Base-by-base conservation (phyloP, 768 basidiomycete species). In the Lactarius vividus region DNA sequence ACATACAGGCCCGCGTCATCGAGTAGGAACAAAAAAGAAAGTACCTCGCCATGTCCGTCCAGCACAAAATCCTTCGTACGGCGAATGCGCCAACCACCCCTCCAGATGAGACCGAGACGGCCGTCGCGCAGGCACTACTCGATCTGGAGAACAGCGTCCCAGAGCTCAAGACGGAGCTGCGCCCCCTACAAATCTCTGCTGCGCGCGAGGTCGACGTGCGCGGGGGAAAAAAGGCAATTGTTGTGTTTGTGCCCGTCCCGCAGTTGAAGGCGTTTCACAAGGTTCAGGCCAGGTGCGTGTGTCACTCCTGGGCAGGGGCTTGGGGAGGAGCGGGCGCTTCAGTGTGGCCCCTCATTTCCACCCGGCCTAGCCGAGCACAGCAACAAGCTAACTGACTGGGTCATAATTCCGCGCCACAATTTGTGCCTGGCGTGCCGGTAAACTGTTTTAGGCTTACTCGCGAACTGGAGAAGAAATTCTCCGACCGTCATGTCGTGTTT, bases 401-500 rank as follows among this genome's bases (percentile, higher is more conserved):
- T 44, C 20, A 44, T 20, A 44, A 44, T n/a, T 44, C 42, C 42
- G 42, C 46, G 18, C 46, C 46, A 49, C 46, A 28, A 54, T 54
- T 9, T 54, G 53, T 54, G 53, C 53, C 53, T 54, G 53, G 2
- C 28, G 52, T 26, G 20, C 20, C 42, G 42, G 42, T 9, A 9
- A 23, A 31, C 39, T 31, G 16, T 35, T 58, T 35, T 65, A 98
- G 96, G 79, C 90, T 98, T 76, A 98, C 96, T 68, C 90, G 96
- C 62, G 96, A 98, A 78, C 86, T 99, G 75, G 97, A 99, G 88
- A 99, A 99, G 88, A 99, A 99, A 82, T 98, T 99, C 83, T 94
- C 97, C 55, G 97, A 98, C 82, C 88, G 95, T 77, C 96, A 98
- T 81, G 94, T 99, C 77, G 93, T 99, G 65, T 98, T 99, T 78